Conservation (phyloP, 352 stramenopile species). For the Aphanomyces euteiches region DNA sequence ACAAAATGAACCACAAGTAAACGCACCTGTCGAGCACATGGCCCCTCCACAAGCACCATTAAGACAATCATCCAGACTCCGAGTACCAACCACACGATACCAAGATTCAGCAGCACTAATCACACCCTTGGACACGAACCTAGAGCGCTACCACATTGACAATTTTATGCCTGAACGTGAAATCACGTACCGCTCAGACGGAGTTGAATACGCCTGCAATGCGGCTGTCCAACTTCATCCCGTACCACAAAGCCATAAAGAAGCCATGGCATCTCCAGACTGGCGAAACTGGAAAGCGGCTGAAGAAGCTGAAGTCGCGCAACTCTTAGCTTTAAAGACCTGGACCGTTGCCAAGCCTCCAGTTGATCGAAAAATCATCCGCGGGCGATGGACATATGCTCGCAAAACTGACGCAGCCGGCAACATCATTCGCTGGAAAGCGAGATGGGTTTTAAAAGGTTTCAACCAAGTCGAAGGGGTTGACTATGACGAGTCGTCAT, state of each 20-base stretch:
- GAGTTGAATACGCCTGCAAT: neutral
- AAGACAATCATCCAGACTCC: too few relatives aligned
- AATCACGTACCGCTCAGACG: neutral
- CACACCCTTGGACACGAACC: slow-evolving; percentile 1
- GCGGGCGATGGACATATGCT: neutral
- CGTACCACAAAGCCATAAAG: slow-evolving; percentile 8
- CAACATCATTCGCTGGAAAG: slow-evolving; percentile 25
- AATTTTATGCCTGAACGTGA: neutral
- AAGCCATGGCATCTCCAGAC: slow-evolving; percentile 24
- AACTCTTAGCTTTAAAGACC: neutral
- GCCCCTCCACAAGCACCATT: too few relatives aligned
- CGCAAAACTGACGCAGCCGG: slow-evolving; percentile 26
- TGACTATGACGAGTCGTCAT: slow-evolving; percentile 32
- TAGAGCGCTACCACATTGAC: neutral
- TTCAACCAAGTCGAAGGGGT: slow-evolving; percentile 23
- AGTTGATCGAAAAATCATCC: neutral
- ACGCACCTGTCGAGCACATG: too few relatives aligned
- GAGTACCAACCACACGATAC: too few relatives aligned
- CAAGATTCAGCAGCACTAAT: neutral
- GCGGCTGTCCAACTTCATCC: neutral
- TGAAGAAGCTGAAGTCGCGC: slow-evolving; percentile 18
- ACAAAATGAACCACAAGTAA: too few relatives aligned
- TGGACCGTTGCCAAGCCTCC: slow-evolving; percentile 14
- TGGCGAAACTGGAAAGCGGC: slow-evolving; percentile 5
- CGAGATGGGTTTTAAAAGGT: slow-evolving; percentile 20